A percentile compares a stretch with the other conserved stretches of the same genome.
Conservation (phyloP, 495 filamentous ascomycete genomes). For the Penicillium verhagenii region DNA sequence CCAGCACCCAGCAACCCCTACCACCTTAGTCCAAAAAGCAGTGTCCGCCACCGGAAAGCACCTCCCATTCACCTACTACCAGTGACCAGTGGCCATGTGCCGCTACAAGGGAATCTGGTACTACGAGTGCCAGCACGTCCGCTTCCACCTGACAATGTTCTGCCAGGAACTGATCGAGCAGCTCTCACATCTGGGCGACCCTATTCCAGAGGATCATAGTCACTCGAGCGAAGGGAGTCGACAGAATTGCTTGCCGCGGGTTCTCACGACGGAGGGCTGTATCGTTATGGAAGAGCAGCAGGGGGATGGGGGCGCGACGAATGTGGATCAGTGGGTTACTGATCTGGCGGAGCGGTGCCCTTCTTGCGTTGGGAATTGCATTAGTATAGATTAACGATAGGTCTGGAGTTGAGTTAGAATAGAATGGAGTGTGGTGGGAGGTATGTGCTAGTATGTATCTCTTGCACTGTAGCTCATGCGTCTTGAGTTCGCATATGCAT, state of each 20-base stretch:
- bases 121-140: slow-evolving; percentile 19
- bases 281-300: not conserved
- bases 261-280: not conserved
- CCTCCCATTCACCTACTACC: not conserved
- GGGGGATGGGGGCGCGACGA: not conserved
- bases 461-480: no score
- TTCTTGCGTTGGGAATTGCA: not conserved
- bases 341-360: not conserved
- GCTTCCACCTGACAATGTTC: slow-evolving; percentile 25
- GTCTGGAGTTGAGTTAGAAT: no score
- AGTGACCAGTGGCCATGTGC: no score
- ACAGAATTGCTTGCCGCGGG: not conserved
- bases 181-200: slow-evolving; percentile 13
- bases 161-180: slow-evolving; percentile 17
- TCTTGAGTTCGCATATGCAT: no score
- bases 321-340: not conserved
- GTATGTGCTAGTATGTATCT: no score
- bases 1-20: no score
- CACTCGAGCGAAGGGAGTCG: slow-evolving; percentile 2
- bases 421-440: no score
- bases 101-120: slow-evolving; percentile 17
- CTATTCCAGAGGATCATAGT: not conserved
- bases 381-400: not conserved
- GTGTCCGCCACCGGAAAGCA: no score
- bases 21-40: no score